These are phyloP conservation scores for Scleromitrula shiraiana DNA, from an alignment of 2,329 filamentous ascomycete species.

Conservation along the genomic window DNA sequence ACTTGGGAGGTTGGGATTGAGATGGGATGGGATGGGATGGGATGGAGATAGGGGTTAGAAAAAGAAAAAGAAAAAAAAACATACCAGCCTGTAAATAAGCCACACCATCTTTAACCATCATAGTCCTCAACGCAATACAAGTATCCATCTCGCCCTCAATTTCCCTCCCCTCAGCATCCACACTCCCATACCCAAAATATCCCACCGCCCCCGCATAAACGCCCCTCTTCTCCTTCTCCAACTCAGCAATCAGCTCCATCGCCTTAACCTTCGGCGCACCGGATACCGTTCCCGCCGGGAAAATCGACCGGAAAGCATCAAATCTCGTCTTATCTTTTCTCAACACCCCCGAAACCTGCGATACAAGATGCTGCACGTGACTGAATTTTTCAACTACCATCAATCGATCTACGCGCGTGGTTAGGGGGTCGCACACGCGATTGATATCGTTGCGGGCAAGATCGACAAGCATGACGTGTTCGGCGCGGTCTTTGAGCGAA, in stretches of 20 bases:
- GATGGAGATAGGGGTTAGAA: not conserved
- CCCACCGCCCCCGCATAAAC: constrained; percentile 94
- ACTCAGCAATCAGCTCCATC: constrained; percentile 93
- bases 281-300: constrained; percentile 91
- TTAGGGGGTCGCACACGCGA: constrained; percentile 83
- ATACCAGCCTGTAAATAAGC: constrained; percentile 79
- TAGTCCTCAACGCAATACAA: constrained; percentile 66
- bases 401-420: constrained; percentile 82
- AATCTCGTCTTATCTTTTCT: constrained; percentile 79
- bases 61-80: constrained; percentile 18
- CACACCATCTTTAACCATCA: constrained; percentile 85
- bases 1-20: not conserved
- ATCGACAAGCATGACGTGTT: constrained; percentile 97
- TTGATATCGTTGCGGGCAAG: constrained; percentile 95
- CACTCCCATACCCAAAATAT: constrained; percentile 83
- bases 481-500: constrained; percentile 84
- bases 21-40: not conserved
- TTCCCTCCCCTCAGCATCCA: constrained; percentile 52
- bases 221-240: constrained; percentile 89
- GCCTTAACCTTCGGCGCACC: constrained; percentile 93
- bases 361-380: constrained; percentile 95
- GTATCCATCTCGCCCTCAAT: constrained; percentile 89
- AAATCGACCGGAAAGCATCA: constrained; percentile 92
- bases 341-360: constrained; percentile 87
- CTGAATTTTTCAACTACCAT: constrained; percentile 95